Percentiles rank a stretch among this genome's conserved stretches.
Conservation (phyloP, 805 yeast species). For the Saccharomycopsis oosterbeekiorum region DNA sequence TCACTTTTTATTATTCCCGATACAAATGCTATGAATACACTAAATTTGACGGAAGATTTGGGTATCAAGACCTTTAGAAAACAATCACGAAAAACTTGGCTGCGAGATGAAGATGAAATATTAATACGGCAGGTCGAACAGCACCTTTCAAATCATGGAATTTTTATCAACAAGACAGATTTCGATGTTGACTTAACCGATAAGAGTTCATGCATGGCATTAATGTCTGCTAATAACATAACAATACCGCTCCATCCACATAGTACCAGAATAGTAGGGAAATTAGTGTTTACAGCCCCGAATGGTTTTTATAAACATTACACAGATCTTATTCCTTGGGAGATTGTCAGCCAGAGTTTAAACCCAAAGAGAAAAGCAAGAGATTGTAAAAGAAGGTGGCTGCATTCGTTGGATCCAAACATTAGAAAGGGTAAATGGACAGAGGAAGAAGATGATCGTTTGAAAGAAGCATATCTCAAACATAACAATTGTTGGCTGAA, state of each 20-base stretch:
- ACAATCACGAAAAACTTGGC: conserved; percentile 61
- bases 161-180: conserved; percentile 16
- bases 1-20: too few relatives aligned
- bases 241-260: background rate
- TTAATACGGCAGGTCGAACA: conserved; percentile 36
- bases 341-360: conserved; percentile 34
- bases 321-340: conserved; percentile 51
- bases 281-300: background rate
- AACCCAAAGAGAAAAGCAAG: conserved; percentile 49
- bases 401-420: conserved; percentile 73
- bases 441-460: conserved; percentile 57
- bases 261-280: conserved; percentile 23
- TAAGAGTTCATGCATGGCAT: background rate
- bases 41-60: conserved; percentile 53
- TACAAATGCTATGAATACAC: conserved; percentile 28
- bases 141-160: conserved; percentile 26
- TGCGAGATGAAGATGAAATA: conserved; percentile 58
- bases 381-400: conserved; percentile 85
- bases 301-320: background rate
- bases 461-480: conserved; percentile 52
- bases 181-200: conserved; percentile 4
- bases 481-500: conserved; percentile 83
- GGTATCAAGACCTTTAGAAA: conserved; percentile 68
- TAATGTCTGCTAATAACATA: background rate
- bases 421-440: conserved; percentile 85